Evolutionary conservation across 352 stramenopile genomes (phyloP).

Genomic region (Thalassiosira hispida): DNA sequence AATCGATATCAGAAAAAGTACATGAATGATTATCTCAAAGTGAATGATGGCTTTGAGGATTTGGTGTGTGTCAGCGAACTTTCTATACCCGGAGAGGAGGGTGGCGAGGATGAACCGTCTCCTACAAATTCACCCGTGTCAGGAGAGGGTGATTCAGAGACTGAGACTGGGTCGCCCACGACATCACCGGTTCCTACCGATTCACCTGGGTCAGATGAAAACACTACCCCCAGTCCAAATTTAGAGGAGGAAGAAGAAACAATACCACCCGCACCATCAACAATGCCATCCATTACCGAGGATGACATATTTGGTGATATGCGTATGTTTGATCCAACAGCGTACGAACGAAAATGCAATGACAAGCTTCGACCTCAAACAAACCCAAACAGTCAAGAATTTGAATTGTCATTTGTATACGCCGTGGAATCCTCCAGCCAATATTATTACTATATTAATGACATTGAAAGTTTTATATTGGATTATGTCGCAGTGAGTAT

Average conservation of each 20-base stretch:
- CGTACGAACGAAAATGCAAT: constrained; percentile 35
- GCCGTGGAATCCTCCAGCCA: constrained; percentile 30
- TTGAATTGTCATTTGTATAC: constrained; percentile 45
- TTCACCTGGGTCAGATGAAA: too few species aligned
- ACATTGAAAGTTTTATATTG: constrained; percentile 44
- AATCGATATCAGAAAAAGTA: not conserved
- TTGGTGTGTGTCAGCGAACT: constrained; percentile 32
- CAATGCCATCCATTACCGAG: not conserved
- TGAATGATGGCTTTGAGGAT: constrained; percentile 29
- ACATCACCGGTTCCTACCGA: too few species aligned
- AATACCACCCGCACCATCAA: not conserved
- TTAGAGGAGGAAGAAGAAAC: not conserved
- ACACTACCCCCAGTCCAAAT: not conserved
- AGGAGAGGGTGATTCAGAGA: too few species aligned
- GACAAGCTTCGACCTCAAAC: constrained; percentile 5
- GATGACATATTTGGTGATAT: constrained; percentile 42
- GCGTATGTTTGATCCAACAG: constrained; percentile 4
- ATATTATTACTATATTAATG: constrained; percentile 17
- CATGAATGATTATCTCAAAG: constrained; percentile 30
- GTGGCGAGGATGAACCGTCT: not conserved
- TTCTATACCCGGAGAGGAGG: not conserved
- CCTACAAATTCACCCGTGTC: not conserved
- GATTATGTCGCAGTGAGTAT: constrained; percentile 34
- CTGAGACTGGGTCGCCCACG: too few species aligned
- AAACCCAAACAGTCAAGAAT: constrained; percentile 13